Base-by-base conservation (phyloP, 306 rosid genomes). In the Carpinus viminea region DNA sequence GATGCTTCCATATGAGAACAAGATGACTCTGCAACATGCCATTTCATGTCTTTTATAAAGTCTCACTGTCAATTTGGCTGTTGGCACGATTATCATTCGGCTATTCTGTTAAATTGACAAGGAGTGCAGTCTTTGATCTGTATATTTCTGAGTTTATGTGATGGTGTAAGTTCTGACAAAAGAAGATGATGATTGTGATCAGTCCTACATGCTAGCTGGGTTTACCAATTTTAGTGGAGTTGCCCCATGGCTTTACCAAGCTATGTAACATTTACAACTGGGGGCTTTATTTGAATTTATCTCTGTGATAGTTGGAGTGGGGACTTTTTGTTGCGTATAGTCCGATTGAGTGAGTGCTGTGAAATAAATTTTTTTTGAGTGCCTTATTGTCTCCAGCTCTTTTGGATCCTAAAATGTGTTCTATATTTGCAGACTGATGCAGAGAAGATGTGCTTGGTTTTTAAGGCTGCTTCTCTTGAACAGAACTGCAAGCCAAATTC, bases 361-460 rank as follows among this genome's bases (percentile, higher is more conserved):
- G 70, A 64, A 64, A 16, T 34, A 64, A 64, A 34, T 34, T 9
- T 13, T 64, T 7, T 64, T 36, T 64, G 24, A 36, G 43, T 64
- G 65, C 20, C 16, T 43, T 73, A 17, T 3, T 53, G 17, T 69
- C 21, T 52, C 55, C 68, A 53, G 16, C 36, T 50, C 0, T 77
- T 72, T 48, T 48, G 34, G 31, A 56, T 61, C 62, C 76, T n/a
- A 68, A 68, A 16, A 64, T 65, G 9, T 69, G 74, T 74, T 73
- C 12, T 41, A 34, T 18, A n/a, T 81, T 77, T 71, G 77, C 85
- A 95, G 99, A 85, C 76, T 38, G 92, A 95, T 81, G 97, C 97
- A 47, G 93, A 86, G 86, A 89, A 81, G 85, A 71, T 89, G 95
- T 86, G 80, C 82, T 87, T 81, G 87, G 78, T 87, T 57, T 71